Conservation (phyloP, 2,329 filamentous ascomycete genomes). For the Phaeosphaeria sp. region DNA sequence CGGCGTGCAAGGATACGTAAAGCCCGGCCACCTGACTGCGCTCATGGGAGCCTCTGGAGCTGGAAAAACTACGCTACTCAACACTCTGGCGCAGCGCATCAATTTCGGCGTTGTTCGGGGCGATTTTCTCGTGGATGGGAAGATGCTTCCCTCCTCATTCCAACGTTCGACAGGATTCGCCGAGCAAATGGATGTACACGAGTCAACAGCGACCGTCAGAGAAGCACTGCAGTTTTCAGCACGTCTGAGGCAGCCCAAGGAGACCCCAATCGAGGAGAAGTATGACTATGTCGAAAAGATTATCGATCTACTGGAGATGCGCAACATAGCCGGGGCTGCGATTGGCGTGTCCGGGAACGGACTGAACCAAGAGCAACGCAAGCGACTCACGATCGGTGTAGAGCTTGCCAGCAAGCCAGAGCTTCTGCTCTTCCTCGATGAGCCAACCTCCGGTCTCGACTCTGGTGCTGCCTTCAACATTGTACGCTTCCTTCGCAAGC, state of each 20-base stretch:
- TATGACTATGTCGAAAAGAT: conserved; percentile 71
- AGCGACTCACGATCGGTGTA: conserved; percentile 69
- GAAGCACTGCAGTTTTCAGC: conserved; percentile 71
- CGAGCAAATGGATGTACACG: conserved; percentile 70
- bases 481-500: conserved; percentile 69
- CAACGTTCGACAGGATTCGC: conserved; percentile 83
- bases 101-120: conserved; percentile 54
- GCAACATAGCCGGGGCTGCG: conserved; percentile 69
- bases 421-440: conserved; percentile 77
- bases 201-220: conserved; percentile 67
- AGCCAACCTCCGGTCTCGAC: conserved; percentile 77
- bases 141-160: conserved; percentile 66
- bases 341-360: conserved; percentile 62
- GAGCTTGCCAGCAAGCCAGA: conserved; percentile 71
- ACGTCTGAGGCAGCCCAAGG: conserved; percentile 66
- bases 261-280: conserved; percentile 65
- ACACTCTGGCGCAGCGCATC: conserved; percentile 51
- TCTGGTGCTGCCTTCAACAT: conserved; percentile 72
- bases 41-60: conserved; percentile 73
- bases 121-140: conserved; percentile 54
- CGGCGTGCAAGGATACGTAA: conserved; percentile 80
- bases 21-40: conserved; percentile 87
- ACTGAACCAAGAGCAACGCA: conserved; percentile 69
- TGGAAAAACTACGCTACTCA: conserved; percentile 47
- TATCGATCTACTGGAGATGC: conserved; percentile 68